Percentiles rank a stretch among this genome's conserved stretches.
Conservation (phyloP, 2,329 filamentous ascomycete genomes). For the Pezicula radicicola region DNA sequence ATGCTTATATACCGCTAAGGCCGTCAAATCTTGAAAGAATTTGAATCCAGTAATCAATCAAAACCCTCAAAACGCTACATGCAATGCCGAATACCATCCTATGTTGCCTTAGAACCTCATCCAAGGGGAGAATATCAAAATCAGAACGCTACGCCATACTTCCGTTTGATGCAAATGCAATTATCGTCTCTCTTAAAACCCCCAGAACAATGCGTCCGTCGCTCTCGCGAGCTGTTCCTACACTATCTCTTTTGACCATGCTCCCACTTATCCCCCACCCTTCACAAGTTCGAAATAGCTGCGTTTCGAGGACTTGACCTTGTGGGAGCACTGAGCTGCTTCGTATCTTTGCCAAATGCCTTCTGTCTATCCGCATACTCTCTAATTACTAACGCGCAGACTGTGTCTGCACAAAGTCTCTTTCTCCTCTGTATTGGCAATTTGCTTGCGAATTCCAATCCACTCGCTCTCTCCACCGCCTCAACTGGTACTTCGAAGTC, state of each 20-base stretch:
- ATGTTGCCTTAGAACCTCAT: constrained; percentile 4
- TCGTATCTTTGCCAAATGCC: constrained; percentile 38
- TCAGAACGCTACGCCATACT: constrained; percentile 6
- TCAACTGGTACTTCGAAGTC: constrained; percentile 97
- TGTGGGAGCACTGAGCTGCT: constrained; percentile 14
- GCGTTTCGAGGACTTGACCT: constrained; percentile 26
- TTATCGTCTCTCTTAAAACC: neutral
- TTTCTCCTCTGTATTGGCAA: constrained; percentile 71
- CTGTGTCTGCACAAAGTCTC: constrained; percentile 81
- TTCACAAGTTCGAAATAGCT: constrained; percentile 10
- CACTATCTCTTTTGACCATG: constrained; percentile 1
- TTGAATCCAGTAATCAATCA: too few relatives aligned
- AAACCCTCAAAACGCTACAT: too few relatives aligned
- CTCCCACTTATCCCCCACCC: neutral
- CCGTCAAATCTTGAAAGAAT: too few relatives aligned
- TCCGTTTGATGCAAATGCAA: constrained; percentile 8
- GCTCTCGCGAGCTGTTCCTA: constrained; percentile 12
- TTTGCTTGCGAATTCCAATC: constrained; percentile 84
- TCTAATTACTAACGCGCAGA: constrained; percentile 77
- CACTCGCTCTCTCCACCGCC: constrained; percentile 86
- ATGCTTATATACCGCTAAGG: too few relatives aligned
- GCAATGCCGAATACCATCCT: constrained; percentile 6
- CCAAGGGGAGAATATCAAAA: constrained; percentile 2
- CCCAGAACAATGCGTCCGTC: neutral
- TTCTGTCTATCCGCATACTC: constrained; percentile 69